Evolutionary conservation across 2,329 filamentous ascomycete species (phyloP).

Genomic region (Gremmenia infestans): DNA sequence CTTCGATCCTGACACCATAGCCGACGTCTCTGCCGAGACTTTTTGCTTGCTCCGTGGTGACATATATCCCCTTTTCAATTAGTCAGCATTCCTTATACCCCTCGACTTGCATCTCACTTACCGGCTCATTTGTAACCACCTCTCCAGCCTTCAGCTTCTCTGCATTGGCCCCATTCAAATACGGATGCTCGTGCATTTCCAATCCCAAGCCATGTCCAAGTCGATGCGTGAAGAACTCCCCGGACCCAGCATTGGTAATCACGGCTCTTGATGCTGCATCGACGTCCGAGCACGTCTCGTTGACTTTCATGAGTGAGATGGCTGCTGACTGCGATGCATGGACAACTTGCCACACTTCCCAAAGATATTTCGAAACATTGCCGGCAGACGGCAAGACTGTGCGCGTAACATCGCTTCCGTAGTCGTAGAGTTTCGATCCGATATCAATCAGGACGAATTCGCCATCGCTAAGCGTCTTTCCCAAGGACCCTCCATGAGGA

Average conservation of each 20-base stretch:
- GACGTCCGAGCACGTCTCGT: conserved; percentile 51
- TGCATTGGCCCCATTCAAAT: conserved; percentile 57
- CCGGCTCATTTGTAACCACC: conserved; percentile 58
- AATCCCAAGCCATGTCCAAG: conserved; percentile 60
- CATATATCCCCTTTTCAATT: conserved; percentile 47
- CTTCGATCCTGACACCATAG: conserved; percentile 59
- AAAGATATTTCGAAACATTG: conserved; percentile 20
- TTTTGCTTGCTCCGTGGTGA: conserved; percentile 34
- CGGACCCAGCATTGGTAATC: conserved; percentile 44
- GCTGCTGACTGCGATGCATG: conserved; percentile 54
- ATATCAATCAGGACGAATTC: conserved; percentile 60
- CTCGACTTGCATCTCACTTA: conserved; percentile 2
- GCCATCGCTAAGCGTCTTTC: conserved; percentile 45
- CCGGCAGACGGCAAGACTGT: conserved; percentile 40
- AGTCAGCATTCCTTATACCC: not conserved
- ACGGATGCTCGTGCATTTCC: conserved; percentile 61
- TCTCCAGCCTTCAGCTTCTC: conserved; percentile 48
- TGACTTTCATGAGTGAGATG: conserved; percentile 44
- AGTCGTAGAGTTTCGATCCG: conserved; percentile 50
- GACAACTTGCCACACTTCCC: conserved; percentile 56
- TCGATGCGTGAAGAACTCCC: conserved; percentile 54
- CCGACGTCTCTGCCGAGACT: conserved; percentile 32
- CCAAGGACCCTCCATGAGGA: conserved; percentile 35
- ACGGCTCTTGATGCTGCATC: conserved; percentile 54
- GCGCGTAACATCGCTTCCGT: conserved; percentile 58